A percentile compares a stretch with the other conserved stretches of the same genome.
Evolutionary conservation across 108 stramenopile species (phyloP).

Genomic region (Cyclotella sp.): DNA sequence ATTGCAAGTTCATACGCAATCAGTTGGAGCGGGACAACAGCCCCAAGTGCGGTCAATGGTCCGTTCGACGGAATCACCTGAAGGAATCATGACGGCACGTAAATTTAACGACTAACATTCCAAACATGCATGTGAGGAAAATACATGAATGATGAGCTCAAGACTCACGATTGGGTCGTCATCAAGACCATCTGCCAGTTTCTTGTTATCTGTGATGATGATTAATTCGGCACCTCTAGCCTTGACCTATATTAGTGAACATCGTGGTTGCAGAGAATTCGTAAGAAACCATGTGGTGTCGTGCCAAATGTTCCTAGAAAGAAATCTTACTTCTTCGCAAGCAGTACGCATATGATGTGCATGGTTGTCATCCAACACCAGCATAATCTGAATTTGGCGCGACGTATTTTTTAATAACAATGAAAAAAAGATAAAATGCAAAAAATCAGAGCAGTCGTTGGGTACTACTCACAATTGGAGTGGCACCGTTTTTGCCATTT

Average conservation of each 20-base stretch:
- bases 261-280: not conserved
- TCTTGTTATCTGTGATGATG: conserved; percentile 68
- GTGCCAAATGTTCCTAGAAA: not conserved
- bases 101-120: not conserved
- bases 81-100: not conserved
- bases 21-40: conserved; percentile 81
- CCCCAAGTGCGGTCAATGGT: conserved; percentile 75
- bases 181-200: conserved; percentile 77
- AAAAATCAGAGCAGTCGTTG: too few species aligned
- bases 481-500: conserved; percentile 71
- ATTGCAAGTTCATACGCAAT: conserved; percentile 90
- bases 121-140: not conserved
- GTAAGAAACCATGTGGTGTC: not conserved
- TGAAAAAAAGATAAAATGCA: not conserved
- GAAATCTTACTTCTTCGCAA: conserved; percentile 59
- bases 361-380: conserved; percentile 85
- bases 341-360: conserved; percentile 77
- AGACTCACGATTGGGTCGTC: conserved; percentile 58
- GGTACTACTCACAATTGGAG: conserved; percentile 61
- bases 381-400: conserved; percentile 46
- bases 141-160: not conserved
- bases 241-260: conserved; percentile 48
- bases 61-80: conserved; percentile 77
- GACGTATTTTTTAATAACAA: not conserved
- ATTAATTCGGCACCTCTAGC: conserved; percentile 85